Evolutionary conservation across 805 yeast genomes (phyloP).

Genomic region (Alloascoidea africana): DNA sequence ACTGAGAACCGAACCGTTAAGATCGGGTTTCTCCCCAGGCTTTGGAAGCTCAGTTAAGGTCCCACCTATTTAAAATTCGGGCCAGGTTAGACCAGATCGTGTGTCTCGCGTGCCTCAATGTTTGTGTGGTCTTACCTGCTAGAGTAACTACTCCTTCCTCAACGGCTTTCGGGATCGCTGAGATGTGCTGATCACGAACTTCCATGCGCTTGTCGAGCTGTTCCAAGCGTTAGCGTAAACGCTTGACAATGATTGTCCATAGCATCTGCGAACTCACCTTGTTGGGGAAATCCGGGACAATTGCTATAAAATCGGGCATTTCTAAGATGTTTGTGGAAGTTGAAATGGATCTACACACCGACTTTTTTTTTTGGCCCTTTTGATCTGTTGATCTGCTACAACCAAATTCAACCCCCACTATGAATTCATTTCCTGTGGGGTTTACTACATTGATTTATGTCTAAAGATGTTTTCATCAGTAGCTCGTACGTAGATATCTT

Average conservation of each 20-base stretch:
- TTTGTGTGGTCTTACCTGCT: constrained; percentile 15
- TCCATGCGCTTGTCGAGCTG: constrained; percentile 13
- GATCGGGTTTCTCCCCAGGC: constrained; percentile 16
- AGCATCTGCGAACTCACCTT: background rate
- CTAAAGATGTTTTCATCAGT: too few species aligned
- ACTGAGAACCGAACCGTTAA: constrained; percentile 58
- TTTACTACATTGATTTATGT: too few species aligned
- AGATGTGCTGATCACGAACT: constrained; percentile 27
- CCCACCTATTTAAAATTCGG: too few species aligned
- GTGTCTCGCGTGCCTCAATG: too few species aligned
- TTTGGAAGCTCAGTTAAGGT: background rate
- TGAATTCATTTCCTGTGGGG: too few species aligned
- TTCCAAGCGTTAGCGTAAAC: constrained; percentile 12
- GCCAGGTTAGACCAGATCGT: too few species aligned
- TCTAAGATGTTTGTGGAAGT: too few species aligned
- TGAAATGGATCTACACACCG: too few species aligned
- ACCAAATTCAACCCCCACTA: too few species aligned
- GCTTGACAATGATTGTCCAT: background rate
- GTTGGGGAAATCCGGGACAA: constrained; percentile 1
- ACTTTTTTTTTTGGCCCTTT: too few species aligned
- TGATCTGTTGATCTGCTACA: too few species aligned
- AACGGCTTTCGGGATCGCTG: constrained; percentile 15
- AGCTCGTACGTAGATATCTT: too few species aligned
- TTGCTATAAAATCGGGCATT: background rate
- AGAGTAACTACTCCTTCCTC: constrained; percentile 22